Evolutionary conservation across 352 stramenopile species (phyloP), one percentile per base, ranked within the genome.

Genomic region (Blastocystis sp.): DNA sequence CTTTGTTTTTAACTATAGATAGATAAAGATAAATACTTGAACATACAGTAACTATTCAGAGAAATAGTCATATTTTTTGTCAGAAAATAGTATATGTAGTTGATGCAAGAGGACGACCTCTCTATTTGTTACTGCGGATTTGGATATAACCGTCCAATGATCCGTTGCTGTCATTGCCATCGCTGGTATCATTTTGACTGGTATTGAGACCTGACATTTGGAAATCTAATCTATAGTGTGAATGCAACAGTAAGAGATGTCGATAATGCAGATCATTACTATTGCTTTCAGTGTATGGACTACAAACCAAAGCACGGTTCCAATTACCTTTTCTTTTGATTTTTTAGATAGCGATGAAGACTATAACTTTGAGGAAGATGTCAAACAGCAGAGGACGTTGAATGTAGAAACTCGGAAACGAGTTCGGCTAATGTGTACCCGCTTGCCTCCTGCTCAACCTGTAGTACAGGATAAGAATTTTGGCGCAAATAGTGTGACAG

Each of bases 151-250:
- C 9, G n/a, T 18, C 66, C 66, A 78, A 78, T 78, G 66, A 78
- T 78, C 39, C 66, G 34, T 24, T 78, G 66, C n/a, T 55, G 66
- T 56, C 66, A 78, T 53, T 78, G 66, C 50, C 54, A 55, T 34
- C 66, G 66, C 24, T 78, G 66, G 66, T 78, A 78, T 78, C 66
- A 78, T 56, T 78, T 34, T 45, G 34, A 78, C 26, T 78, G 66
- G 66, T 78, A 13, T 56, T 11, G 9, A 39, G 9, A 13, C 0
- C 41, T 37, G 20, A 39, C 26, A 34, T 53, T 0, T 16, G 11
- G 3, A 13, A 59, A 59, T 9, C 50, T 53, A 8, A 55, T 5
- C 18, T 2, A 6, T 78, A 78, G 66, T 78, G 66, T 78, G 39
- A 47, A 78, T 30, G 66, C 50, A 26, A 78, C 30, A 55, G 39